Evolutionary conservation across 345 rosid species (phyloP).

Genomic region (Passiflora organensis): DNA sequence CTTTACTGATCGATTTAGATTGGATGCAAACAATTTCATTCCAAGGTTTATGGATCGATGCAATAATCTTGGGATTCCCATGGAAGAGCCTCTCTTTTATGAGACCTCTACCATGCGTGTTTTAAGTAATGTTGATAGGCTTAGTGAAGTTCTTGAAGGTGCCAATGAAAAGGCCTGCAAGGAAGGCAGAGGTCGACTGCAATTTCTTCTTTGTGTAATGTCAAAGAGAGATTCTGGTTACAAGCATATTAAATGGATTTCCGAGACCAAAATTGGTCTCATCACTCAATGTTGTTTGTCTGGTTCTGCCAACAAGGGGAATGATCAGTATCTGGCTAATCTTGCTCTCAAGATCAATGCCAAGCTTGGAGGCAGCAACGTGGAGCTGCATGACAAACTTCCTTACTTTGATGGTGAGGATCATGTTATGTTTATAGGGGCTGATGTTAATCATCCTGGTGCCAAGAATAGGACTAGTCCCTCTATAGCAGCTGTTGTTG

Average conservation of each 20-base stretch:
- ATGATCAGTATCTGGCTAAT: conserved; percentile 68
- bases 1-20: conserved; percentile 37
- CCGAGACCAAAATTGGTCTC: conserved; percentile 71
- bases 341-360: conserved; percentile 87
- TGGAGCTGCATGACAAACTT: conserved; percentile 53
- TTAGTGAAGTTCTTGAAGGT: conserved; percentile 39
- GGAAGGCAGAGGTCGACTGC: conserved; percentile 31
- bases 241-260: conserved; percentile 75
- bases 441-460: conserved; percentile 88
- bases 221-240: conserved; percentile 55
- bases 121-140: conserved; percentile 31
- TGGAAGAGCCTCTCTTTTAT: conserved; percentile 42
- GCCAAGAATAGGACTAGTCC: conserved; percentile 51
- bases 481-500: conserved; percentile 83
- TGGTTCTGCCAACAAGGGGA: conserved; percentile 25
- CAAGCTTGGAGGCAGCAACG: conserved; percentile 92
- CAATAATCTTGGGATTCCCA: conserved; percentile 46
- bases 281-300: conserved; percentile 85
- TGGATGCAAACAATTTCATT: conserved; percentile 31
- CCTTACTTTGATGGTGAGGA: conserved; percentile 38
- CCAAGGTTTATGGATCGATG: conserved; percentile 39
- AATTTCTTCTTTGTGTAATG: conserved; percentile 74
- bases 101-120: conserved; percentile 33
- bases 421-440: conserved; percentile 80
- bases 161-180: conserved; percentile 27